Conservation (phyloP, 208 protist genomes). For the Wallacemonas sp. region DNA sequence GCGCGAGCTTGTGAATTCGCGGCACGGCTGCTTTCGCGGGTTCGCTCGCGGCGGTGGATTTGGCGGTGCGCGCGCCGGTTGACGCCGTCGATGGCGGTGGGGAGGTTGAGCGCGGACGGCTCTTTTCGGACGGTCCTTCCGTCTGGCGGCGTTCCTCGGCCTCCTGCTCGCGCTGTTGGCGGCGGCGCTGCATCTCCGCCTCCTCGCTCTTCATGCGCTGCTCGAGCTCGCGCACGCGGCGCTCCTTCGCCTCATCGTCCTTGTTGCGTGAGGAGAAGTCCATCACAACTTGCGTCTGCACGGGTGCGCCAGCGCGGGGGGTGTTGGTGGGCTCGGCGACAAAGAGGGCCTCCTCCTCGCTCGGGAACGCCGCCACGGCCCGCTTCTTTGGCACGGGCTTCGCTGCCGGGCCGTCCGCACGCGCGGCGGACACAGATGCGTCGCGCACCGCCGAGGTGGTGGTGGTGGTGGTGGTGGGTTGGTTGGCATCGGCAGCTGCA, state of each 20-base stretch:
- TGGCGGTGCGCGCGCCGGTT: background rate
- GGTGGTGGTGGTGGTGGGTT: too few relatives aligned
- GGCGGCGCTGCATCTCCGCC: constrained; percentile 33
- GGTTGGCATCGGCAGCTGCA: background rate
- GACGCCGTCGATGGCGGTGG: constrained; percentile 6
- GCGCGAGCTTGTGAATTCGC: constrained; percentile 17
- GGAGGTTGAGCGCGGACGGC: constrained; percentile 1
- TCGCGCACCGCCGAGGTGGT: too few relatives aligned
- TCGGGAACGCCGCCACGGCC: background rate
- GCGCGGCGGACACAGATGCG: too few relatives aligned
- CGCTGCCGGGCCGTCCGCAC: too few relatives aligned
- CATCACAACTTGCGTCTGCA: constrained; percentile 27
- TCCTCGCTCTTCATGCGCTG: constrained; percentile 47
- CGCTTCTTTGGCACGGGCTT: constrained; percentile 4
- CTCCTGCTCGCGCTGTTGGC: constrained; percentile 30
- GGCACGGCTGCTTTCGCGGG: constrained; percentile 7
- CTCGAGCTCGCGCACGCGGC: constrained; percentile 39
- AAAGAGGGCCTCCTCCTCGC: constrained; percentile 12
- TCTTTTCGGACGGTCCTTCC: background rate
- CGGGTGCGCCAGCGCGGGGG: constrained; percentile 5
- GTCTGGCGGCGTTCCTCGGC: constrained; percentile 13
- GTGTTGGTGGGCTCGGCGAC: constrained; percentile 8
- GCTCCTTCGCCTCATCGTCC: constrained; percentile 33
- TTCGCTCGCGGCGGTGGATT: constrained; percentile 9
- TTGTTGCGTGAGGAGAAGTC: constrained; percentile 43